These are phyloP conservation scores for Cymodocea nodosa DNA, from an alignment of 116 monocot genomes.

Conservation along the genomic window DNA sequence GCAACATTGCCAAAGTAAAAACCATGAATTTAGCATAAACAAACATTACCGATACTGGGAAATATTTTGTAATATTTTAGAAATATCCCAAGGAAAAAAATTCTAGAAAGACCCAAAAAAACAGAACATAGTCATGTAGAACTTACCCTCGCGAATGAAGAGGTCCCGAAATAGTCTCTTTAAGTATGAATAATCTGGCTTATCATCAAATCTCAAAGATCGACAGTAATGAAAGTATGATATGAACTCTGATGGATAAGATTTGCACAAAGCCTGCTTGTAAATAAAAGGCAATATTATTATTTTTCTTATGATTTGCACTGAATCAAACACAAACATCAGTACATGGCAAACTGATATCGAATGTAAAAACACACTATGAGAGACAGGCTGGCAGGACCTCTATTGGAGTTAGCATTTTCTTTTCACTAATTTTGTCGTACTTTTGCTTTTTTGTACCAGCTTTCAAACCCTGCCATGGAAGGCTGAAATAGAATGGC, in stretches of 20 bases:
- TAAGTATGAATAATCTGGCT: conserved; percentile 82
- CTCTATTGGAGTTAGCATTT: conserved; percentile 87
- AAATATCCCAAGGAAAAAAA: neutral
- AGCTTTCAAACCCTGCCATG: conserved; percentile 91
- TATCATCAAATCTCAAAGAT: conserved; percentile 77
- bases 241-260: conserved; percentile 63
- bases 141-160: conserved; percentile 83
- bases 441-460: conserved; percentile 93
- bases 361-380: too few relatives aligned
- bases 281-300: neutral
- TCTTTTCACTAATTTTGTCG: conserved; percentile 96
- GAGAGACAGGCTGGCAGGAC: conserved; percentile 11
- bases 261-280: conserved; percentile 74
- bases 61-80: too few relatives aligned
- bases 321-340: neutral
- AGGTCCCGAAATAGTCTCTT: conserved; percentile 86
- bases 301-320: neutral
- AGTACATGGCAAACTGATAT: too few relatives aligned
- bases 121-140: neutral
- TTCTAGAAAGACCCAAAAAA: neutral
- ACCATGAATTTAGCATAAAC: too few relatives aligned
- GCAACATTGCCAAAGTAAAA: conserved; percentile 1
- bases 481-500: conserved; percentile 41
- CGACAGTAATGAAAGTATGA: conserved; percentile 87
- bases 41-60: too few relatives aligned